Percentiles rank a stretch among this genome's conserved stretches.
These are phyloP conservation scores for Neoconidiobolus thromboides DNA, from an alignment of 371 early-diverging fungal genomes.

Conservation along the genomic window DNA sequence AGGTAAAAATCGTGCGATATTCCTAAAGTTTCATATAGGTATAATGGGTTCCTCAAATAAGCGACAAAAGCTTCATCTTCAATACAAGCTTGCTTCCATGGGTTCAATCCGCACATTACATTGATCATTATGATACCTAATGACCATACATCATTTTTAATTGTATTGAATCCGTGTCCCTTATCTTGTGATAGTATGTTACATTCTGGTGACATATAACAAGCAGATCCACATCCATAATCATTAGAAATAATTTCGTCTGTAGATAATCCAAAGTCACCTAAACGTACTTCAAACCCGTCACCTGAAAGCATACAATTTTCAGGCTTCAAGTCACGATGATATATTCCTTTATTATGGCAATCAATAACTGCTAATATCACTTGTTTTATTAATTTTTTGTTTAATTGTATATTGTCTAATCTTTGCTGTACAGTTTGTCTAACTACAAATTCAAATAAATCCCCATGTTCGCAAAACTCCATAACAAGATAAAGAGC, in stretches of 20 bases:
- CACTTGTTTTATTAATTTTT: constrained; percentile 17
- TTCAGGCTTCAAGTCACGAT: constrained; percentile 56
- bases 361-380: constrained; percentile 32
- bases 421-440: not conserved
- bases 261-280: constrained; percentile 89
- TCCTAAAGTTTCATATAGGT: not conserved
- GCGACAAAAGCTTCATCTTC: constrained; percentile 53
- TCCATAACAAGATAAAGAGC: constrained; percentile 32
- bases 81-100: constrained; percentile 56
- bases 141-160: constrained; percentile 66
- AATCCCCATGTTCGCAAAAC: constrained; percentile 36
- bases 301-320: constrained; percentile 16
- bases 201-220: constrained; percentile 68
- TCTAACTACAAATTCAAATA: constrained; percentile 15
- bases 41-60: constrained; percentile 22
- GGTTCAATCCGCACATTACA: constrained; percentile 51
- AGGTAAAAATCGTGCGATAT: not conserved
- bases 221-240: constrained; percentile 76
- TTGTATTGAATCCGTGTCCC: constrained; percentile 58
- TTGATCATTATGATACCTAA: constrained; percentile 66
- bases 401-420: not conserved
- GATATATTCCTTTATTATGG: constrained; percentile 33
- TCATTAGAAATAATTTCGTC: constrained; percentile 46
- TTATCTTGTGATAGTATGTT: constrained; percentile 12
- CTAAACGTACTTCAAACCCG: constrained; percentile 43